These are phyloP conservation scores for Myriosclerotinia scirpicola DNA, from an alignment of 2,329 filamentous ascomycete species.

Conservation along the genomic window DNA sequence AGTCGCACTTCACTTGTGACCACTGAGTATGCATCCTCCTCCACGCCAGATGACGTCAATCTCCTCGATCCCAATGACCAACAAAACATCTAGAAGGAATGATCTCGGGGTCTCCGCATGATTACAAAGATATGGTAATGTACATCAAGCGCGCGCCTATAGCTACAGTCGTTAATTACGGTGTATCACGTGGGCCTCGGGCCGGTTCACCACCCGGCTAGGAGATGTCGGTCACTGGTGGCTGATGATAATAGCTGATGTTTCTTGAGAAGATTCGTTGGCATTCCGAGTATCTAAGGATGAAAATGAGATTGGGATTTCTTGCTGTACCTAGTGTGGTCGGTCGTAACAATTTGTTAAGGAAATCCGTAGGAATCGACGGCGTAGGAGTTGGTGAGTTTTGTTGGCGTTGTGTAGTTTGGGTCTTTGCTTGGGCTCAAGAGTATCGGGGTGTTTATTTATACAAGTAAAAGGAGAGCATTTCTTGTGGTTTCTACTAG, in stretches of 20 bases:
- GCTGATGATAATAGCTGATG: not conserved
- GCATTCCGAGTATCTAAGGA: not conserved
- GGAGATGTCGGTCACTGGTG: not conserved
- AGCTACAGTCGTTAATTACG: too few species aligned
- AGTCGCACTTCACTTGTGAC: not conserved
- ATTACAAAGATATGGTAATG: not conserved
- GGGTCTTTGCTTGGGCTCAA: not conserved
- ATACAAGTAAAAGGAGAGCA: not conserved
- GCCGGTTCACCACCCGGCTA: not conserved
- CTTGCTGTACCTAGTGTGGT: not conserved
- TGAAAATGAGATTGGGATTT: not conserved
- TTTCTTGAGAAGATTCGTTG: not conserved
- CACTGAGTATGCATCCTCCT: not conserved
- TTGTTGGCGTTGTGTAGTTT: not conserved
- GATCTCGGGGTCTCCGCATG: not conserved
- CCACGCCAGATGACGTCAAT: not conserved
- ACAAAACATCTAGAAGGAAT: not conserved
- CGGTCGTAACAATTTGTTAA: not conserved
- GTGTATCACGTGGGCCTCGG: not conserved
- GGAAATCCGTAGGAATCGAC: too few species aligned
- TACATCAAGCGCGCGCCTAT: constrained; percentile 3
- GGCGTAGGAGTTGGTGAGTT: too few species aligned
- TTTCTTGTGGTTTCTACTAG: not conserved
- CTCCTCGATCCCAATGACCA: not conserved
- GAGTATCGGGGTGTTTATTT: too few species aligned